Percentiles rank a stretch among this genome's conserved stretches.
Evolutionary conservation across 345 rosid genomes (phyloP).

Genomic region (Acer saccharum): DNA sequence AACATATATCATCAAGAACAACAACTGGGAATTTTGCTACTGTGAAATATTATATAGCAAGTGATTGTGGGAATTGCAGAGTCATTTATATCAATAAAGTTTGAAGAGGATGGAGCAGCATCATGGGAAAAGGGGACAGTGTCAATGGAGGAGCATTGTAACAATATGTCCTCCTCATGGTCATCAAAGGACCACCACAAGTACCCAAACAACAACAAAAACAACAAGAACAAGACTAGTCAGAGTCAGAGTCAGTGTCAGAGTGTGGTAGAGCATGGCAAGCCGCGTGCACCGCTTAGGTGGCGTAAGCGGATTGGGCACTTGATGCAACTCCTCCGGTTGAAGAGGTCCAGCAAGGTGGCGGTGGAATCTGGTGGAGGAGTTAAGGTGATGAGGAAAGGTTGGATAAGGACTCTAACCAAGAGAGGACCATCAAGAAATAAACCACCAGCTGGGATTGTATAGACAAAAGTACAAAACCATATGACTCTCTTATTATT

Average conservation of each 20-base stretch:
- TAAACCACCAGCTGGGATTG: conserved; percentile 15
- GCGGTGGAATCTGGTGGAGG: conserved; percentile 75
- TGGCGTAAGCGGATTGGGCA: conserved; percentile 93
- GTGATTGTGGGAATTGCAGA: conserved; percentile 40
- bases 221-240: no score
- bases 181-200: conserved; percentile 27
- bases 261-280: conserved; percentile 69
- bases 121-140: conserved; percentile 80
- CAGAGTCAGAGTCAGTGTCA: conserved; percentile 23
- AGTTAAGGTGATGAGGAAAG: conserved; percentile 69
- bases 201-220: neutral
- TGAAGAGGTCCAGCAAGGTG: conserved; percentile 72
- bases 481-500: no score
- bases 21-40: no score
- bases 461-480: conserved; percentile 1
- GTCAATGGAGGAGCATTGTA: conserved; percentile 52
- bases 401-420: conserved; percentile 87
- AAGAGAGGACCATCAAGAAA: conserved; percentile 68
- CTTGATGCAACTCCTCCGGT: conserved; percentile 69
- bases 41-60: no score
- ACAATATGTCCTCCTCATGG: conserved; percentile 14
- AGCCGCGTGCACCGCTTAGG: conserved; percentile 62
- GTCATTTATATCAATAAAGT: conserved; percentile 90
- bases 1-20: no score
- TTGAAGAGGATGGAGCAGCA: conserved; percentile 79